These are phyloP conservation scores for Nicotiana undulata DNA, from an alignment of 257 asterid genomes.

Conservation along the genomic window DNA sequence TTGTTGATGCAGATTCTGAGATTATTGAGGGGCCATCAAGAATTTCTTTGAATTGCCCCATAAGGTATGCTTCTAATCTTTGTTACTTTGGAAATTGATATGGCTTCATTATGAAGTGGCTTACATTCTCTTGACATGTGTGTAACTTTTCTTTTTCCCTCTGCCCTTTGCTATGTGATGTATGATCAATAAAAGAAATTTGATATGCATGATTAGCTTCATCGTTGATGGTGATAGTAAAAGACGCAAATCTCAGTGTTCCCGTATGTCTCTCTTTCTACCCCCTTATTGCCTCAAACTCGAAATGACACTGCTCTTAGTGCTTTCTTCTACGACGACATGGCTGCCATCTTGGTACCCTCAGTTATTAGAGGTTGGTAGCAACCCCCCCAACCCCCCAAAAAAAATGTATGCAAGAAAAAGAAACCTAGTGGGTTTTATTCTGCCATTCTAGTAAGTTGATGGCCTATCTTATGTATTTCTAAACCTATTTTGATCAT, in stretches of 20 bases:
- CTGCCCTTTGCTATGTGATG: neutral
- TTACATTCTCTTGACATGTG: neutral
- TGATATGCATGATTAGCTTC: neutral
- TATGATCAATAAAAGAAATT: too few species aligned
- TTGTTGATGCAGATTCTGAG: conserved; percentile 57
- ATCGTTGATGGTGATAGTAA: neutral
- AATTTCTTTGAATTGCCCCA: conserved; percentile 87
- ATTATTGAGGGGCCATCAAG: conserved; percentile 82
- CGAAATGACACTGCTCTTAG: neutral
- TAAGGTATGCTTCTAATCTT: conserved; percentile 48
- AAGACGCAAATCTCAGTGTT: neutral
- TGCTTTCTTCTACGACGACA: neutral
- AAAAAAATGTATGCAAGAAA: neutral
- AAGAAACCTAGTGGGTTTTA: neutral
- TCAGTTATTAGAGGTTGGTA: neutral
- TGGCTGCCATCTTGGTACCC: neutral
- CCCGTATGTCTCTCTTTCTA: neutral
- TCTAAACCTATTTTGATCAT: neutral
- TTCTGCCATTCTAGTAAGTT: neutral
- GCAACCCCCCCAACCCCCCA: neutral
- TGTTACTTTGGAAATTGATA: conserved; percentile 7
- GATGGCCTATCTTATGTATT: neutral
- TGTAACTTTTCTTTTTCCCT: neutral
- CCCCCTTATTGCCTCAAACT: neutral
- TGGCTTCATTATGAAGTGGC: conserved; percentile 4